phyloP scores from a whole-genome alignment of 2,329 filamentous ascomycete species.

The Colletotrichum theobromicola region DNA sequence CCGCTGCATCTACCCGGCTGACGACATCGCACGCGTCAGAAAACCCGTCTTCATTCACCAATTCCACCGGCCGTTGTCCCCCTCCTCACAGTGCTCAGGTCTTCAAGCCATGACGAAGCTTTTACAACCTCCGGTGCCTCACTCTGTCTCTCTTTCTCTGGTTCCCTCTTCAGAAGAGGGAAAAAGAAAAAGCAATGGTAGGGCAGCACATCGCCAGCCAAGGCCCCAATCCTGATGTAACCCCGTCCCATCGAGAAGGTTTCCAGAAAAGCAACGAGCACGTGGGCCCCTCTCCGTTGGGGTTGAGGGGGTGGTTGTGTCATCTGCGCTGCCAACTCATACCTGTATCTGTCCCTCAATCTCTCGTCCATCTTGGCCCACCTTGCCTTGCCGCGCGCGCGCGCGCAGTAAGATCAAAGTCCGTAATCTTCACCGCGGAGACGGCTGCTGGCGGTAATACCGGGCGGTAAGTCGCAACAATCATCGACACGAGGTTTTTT shows the following conservation, averaged over 20 bases:
- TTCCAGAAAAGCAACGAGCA: slow-evolving; percentile 17
- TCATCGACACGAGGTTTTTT: background rate
- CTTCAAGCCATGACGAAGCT: background rate
- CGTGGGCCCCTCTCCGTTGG: background rate
- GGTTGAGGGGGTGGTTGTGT: background rate
- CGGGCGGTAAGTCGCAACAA: background rate
- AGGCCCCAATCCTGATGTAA: background rate
- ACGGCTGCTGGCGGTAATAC: background rate
- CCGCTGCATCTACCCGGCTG: background rate
- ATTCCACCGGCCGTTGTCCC: background rate
- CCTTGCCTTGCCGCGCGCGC: background rate
- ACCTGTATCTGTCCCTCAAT: background rate
- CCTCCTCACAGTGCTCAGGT: background rate
- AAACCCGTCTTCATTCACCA: background rate
- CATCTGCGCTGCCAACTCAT: background rate
- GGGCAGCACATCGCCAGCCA: background rate
- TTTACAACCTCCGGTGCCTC: background rate
- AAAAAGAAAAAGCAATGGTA: background rate
- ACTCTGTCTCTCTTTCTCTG: background rate
- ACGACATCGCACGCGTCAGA: background rate
- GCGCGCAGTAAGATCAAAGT: background rate
- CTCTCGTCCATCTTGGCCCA: background rate
- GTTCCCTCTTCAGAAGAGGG: background rate
- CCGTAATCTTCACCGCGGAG: background rate
- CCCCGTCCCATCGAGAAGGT: background rate